Base-by-base conservation (phyloP, 2,329 filamentous ascomycete genomes). In the Penicillium sp. region DNA sequence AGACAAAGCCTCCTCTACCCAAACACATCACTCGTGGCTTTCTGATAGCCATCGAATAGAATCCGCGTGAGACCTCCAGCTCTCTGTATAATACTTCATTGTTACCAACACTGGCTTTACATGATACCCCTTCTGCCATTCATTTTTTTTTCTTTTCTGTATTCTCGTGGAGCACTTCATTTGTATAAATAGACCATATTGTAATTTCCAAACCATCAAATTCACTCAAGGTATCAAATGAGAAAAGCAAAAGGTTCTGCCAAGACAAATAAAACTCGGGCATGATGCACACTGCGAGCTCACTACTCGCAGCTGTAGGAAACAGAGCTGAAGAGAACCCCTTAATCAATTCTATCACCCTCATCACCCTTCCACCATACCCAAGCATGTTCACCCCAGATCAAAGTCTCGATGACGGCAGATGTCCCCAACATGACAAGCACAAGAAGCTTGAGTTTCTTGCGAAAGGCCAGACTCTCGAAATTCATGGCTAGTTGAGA, bases 321-420 rank as follows among this genome's bases (percentile, higher is more conserved):
- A 26, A 4, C 33, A 9, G n/a, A 9, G n/a, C 2, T 16, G 33
- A 9, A 16, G 33, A 16, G 9, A 16, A 36, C 33, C 21, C 36
- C 18, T 18, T 39, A 39, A 39, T 54, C 23, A 18, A 49, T 23
- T n/a, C 18, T 26, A 42, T 53, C 50, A 1, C 47, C 51, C 15
- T 56, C 47, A 13, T 47, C 29, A 0, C 38, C 47, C 13, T 50
- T 53, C 50, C 51, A 56, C 53, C 53, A 56, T 3, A 47, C 34
- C 53, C 53, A 56, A n/a, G 44, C 38, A n/a, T 43, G 39, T 36
- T 52, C 47, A 8, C 53, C 45, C 43, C 45, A 56, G 13, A 46
- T 44, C 13, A 56, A 45, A n/a, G 46, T 29, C 29, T 56, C 50
- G 5, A 53, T 28, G 2, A 34, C 12, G 7, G 46, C 53, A 13